Conservation (phyloP, 2,329 filamentous ascomycete genomes). For the Fusarium circinatum region DNA sequence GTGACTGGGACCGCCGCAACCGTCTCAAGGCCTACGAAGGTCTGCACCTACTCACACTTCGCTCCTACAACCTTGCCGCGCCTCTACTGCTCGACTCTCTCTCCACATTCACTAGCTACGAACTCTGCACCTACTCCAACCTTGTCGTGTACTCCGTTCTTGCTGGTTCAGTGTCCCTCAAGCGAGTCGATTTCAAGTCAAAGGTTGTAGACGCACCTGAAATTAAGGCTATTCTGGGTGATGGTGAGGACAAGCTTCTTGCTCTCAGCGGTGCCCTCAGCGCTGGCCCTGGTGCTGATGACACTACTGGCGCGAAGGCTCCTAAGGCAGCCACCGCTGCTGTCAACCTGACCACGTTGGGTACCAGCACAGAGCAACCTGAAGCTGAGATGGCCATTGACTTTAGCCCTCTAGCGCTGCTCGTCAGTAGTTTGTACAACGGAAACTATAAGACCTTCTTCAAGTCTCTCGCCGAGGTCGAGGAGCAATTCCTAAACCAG, state of each 20-base stretch:
- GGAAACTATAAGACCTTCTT: slow-evolving; percentile 97
- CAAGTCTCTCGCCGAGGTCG: slow-evolving; percentile 85
- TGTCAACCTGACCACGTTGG: slow-evolving; percentile 89
- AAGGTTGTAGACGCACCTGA: slow-evolving; percentile 99
- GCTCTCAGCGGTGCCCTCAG: slow-evolving; percentile 84
- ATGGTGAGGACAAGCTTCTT: slow-evolving; percentile 86
- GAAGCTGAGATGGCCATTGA: slow-evolving; percentile 86
- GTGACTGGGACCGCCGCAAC: slow-evolving; percentile 98
- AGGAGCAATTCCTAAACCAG: slow-evolving; percentile 92
- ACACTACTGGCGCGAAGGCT: slow-evolving; percentile 72
- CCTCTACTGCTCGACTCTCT: slow-evolving; percentile 95
- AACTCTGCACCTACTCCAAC: slow-evolving; percentile 95
- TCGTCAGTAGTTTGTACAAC: slow-evolving; percentile 91
- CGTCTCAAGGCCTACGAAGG: slow-evolving; percentile 98
- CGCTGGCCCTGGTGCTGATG: slow-evolving; percentile 82
- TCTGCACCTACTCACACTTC: slow-evolving; percentile 89
- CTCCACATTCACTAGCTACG: slow-evolving; percentile 98
- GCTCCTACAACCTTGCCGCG: slow-evolving; percentile 88
- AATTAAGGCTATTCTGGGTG: slow-evolving; percentile 95
- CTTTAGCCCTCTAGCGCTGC: slow-evolving; percentile 85
- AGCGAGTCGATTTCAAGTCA: slow-evolving; percentile 98
- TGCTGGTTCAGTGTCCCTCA: slow-evolving; percentile 91
- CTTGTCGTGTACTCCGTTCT: slow-evolving; percentile 96
- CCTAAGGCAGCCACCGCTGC: slow-evolving; percentile 67
- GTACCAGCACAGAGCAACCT: slow-evolving; percentile 74